A percentile compares a stretch with the other conserved stretches of the same genome.
Conservation (phyloP, 2,329 filamentous ascomycete species). For the Penicillium sp. region DNA sequence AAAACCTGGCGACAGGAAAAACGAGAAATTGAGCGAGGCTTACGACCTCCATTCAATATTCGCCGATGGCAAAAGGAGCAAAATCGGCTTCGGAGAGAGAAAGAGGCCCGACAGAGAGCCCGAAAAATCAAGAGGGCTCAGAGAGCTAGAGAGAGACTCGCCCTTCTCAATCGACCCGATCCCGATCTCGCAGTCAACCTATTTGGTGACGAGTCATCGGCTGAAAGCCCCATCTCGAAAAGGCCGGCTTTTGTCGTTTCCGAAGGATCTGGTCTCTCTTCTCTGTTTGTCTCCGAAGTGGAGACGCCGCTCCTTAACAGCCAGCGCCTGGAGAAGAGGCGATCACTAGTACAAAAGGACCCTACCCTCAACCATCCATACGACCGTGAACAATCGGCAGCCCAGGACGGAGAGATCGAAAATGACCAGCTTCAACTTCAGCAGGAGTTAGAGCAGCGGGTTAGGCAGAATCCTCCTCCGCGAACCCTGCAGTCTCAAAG, state of each 20-base stretch:
- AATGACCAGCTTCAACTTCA: background rate
- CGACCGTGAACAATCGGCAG: background rate
- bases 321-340: background rate
- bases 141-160: background rate
- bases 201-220: background rate
- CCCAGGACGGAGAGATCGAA: background rate
- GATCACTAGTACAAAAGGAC: background rate
- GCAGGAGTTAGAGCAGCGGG: background rate
- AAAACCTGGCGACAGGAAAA: slow-evolving; percentile 40
- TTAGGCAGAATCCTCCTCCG: background rate
- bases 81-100: slow-evolving; percentile 11
- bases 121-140: background rate
- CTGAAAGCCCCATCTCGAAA: background rate
- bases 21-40: slow-evolving; percentile 28
- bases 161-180: background rate
- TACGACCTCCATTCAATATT: slow-evolving; percentile 31
- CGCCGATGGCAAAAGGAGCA: slow-evolving; percentile 26
- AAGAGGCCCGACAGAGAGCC: slow-evolving; percentile 25
- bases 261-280: background rate
- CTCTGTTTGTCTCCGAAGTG: slow-evolving; percentile 16
- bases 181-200: background rate
- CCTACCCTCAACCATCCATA: background rate
- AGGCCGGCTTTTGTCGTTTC: background rate
- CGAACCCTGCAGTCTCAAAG: background rate
- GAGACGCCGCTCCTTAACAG: background rate